Base-by-base conservation (phyloP, 208 protist genomes). In the Acanthamoeba royreba region DNA sequence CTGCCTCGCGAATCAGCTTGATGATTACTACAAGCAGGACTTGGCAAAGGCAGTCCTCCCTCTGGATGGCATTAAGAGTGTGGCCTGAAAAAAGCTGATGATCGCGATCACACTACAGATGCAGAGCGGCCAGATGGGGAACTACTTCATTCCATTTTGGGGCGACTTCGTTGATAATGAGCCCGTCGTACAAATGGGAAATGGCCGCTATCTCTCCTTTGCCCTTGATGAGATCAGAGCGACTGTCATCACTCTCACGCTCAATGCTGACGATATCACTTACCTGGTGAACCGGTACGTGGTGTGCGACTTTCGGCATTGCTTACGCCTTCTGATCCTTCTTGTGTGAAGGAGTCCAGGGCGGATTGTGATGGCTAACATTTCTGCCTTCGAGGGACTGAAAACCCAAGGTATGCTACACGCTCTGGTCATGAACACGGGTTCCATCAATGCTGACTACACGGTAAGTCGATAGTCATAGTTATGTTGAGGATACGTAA, bases 261-360 rank as follows among this genome's bases (percentile, higher is more conserved):
- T 88, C 49, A 63, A 53, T 38, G 79, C 79, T 31, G 79, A 88
- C 79, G 79, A 88, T 31, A 88, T 88, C 79, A 53, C n/a, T 47
- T 88, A 63, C 49, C 52, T 52, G 15, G 31, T 88, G 33, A 88
- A 88, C 47, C 79, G 43, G 79, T 88, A 0, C 8, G 69, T 47
- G 13, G 9, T 69, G 7, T 69, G 7, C 42, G 15, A n/a, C 72
- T 83, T 83, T 83, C n/a, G 33, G 35, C n/a, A 7, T 49, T 9
- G 33, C 33, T 83, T 83, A 25, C 42, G 7, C 72, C 33, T 74
- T 38, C 33, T 8, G 28, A 35, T 74, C 22, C 33, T 8, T 8
- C 33, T 8, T 74, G 63, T 35, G 8, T 8, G 31, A 28, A 88
- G 79, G 49, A 88, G 79, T 31, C 79, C 79, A 31, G 79, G 79